Conservation (phyloP, 495 filamentous ascomycete genomes). For the Aspergillus ostianus region DNA sequence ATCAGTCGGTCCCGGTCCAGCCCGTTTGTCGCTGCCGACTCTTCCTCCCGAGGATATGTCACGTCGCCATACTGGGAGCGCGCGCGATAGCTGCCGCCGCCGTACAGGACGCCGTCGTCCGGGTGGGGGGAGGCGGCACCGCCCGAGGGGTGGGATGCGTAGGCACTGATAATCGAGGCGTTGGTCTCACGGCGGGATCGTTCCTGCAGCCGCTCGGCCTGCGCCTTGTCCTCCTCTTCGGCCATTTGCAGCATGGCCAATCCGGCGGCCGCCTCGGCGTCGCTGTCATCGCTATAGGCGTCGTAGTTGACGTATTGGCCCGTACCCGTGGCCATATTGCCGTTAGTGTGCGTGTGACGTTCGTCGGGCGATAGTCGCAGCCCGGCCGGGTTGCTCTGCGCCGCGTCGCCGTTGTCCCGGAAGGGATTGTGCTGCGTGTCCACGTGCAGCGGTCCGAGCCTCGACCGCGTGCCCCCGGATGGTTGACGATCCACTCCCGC, state of each 20-base stretch:
- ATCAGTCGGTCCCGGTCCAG: constrained; percentile 19
- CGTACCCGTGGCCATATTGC: constrained; percentile 43
- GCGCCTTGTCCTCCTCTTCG: constrained; percentile 72
- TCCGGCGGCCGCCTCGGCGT: constrained; percentile 86
- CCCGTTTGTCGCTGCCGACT: constrained; percentile 12
- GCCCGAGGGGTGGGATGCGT: constrained; percentile 21
- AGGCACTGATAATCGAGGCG: constrained; percentile 37
- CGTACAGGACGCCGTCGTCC: constrained; percentile 71
- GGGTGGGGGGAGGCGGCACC: constrained; percentile 32
- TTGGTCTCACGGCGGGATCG: constrained; percentile 56
- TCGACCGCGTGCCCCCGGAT: constrained; percentile 23
- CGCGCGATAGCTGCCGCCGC: constrained; percentile 71
- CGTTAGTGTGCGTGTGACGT: constrained; percentile 50
- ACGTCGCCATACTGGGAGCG: constrained; percentile 68
- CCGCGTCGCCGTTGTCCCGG: background rate
- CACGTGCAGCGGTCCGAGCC: constrained; percentile 16
- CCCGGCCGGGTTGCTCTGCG: background rate
- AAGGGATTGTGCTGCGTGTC: constrained; percentile 17
- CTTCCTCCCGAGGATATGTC: constrained; percentile 25
- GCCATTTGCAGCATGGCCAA: constrained; percentile 79
- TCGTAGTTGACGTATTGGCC: constrained; percentile 51
- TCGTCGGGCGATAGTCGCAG: constrained; percentile 37
- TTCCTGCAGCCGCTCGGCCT: constrained; percentile 40
- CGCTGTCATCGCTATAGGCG: constrained; percentile 72
- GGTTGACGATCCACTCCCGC: constrained; percentile 38